These are phyloP conservation scores for Cyclotella sp. DNA, from an alignment of 108 stramenopile species.

Conservation along the genomic window DNA sequence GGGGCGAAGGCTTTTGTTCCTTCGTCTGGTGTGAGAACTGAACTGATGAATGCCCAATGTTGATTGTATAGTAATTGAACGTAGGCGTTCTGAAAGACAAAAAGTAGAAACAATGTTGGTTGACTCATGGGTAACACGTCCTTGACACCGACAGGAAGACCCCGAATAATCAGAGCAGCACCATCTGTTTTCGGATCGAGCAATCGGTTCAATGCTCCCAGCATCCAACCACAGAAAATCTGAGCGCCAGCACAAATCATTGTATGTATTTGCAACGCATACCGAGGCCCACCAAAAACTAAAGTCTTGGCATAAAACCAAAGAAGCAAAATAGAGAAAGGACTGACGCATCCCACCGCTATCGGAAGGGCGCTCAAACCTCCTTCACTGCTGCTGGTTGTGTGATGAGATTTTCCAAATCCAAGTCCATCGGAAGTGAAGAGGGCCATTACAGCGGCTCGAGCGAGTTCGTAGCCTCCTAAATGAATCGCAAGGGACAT, in stretches of 20 bases:
- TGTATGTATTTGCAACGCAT: slow-evolving; percentile 68
- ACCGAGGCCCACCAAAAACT: slow-evolving; percentile 63
- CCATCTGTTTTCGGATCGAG: background rate
- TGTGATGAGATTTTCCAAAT: slow-evolving; percentile 47
- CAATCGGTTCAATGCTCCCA: slow-evolving; percentile 30
- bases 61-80: slow-evolving; percentile 82
- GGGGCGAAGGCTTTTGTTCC: slow-evolving; percentile 75
- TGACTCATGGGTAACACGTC: slow-evolving; percentile 20
- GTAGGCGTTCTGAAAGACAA: slow-evolving; percentile 90
- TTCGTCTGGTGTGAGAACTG: slow-evolving; percentile 75
- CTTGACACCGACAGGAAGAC: slow-evolving; percentile 9
- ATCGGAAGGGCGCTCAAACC: slow-evolving; percentile 76
- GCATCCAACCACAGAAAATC: slow-evolving; percentile 24
- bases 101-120: slow-evolving; percentile 44
- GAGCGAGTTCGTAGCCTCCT: slow-evolving; percentile 83
- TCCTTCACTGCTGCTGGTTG: slow-evolving; percentile 7
- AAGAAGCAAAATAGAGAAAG: slow-evolving; percentile 68
- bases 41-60: slow-evolving; percentile 85
- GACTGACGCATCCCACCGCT: slow-evolving; percentile 81
- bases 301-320: slow-evolving; percentile 71
- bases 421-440: slow-evolving; percentile 80
- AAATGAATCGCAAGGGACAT: slow-evolving; percentile 80
- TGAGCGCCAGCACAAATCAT: slow-evolving; percentile 41
- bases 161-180: background rate
- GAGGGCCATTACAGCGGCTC: slow-evolving; percentile 72